Base-by-base conservation (phyloP, 176 grass and related monocot genomes). In the Musa itinerans region DNA sequence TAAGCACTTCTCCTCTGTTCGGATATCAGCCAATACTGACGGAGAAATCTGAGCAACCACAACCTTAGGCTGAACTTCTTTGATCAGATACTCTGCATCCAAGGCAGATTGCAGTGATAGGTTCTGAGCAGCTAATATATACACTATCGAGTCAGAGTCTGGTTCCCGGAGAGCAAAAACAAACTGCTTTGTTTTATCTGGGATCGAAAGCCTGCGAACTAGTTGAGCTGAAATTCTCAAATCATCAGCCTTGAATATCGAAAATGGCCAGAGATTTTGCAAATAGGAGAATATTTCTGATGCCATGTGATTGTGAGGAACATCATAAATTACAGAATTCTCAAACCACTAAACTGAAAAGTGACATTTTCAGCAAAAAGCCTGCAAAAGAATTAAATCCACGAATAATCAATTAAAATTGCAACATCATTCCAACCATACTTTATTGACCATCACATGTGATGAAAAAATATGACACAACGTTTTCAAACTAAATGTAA, bases 151-250 rank as follows among this genome's bases (percentile, higher is more conserved):
- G 55, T 73, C 54, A n/a, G 87, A 83, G 19, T 75, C 86, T 11
- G 90, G 84, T 65, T 93, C 94, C 54, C 78, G 80, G 19, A 93
- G 56, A 65, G 94, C 94, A 61, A 98, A 62, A 48, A 98, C 90
- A 80, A 98, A 98, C 78, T 98, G 90, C 76, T 93, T 93, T 43
- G 94, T 89, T 80, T 87, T 82, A 61, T 93, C 94, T 17, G 94
- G 90, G 9, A 98, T 69, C 11, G 94, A 80, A 74, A 98, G 88
- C 63, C 43, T 52, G 5, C 72, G 68, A 72, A 98, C 64, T 76
- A 89, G 74, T 78, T 81, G 83, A 52, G 83, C 78, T 10, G 94
- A 98, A 50, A 87, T 78, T 43, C 63, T 63, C 65, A 98, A 81
- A 82, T 98, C 90, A 80, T 91, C 90, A 78, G 69, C 72, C 82